These are phyloP conservation scores for Blastocystis sp. DNA, from an alignment of 352 stramenopile species.

Conservation along the genomic window DNA sequence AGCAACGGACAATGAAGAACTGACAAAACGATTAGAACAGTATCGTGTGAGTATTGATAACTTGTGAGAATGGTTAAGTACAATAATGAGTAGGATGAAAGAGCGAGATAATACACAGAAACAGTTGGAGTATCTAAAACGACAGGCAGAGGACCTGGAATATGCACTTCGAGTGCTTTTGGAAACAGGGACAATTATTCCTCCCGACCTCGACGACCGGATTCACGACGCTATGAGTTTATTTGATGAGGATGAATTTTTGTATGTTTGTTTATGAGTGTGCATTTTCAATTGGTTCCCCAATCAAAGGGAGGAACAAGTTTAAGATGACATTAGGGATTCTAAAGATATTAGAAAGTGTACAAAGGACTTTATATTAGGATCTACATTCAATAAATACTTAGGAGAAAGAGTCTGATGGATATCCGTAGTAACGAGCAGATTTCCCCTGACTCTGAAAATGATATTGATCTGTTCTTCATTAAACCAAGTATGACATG, in stretches of 20 bases:
- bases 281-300: neutral
- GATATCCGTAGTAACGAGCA: conserved; percentile 14
- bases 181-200: conserved; percentile 42
- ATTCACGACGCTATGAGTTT: conserved; percentile 8
- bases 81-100: neutral
- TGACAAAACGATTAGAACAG: neutral
- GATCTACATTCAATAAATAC: neutral
- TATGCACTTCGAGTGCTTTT: conserved; percentile 26
- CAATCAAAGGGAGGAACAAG: neutral
- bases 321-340: neutral
- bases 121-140: neutral
- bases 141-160: conserved; percentile 4
- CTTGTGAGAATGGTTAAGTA: no score
- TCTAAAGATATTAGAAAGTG: neutral
- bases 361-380: neutral
- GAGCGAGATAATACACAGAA: neutral
- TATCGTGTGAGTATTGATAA: neutral
- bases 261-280: conserved; percentile 28
- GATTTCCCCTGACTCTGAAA: neutral
- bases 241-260: neutral
- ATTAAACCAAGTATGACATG: neutral
- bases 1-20: neutral
- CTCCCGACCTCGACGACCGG: conserved; percentile 9
- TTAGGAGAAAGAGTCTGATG: neutral
- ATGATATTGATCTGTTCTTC: conserved; percentile 6